Evolutionary conservation across 495 filamentous ascomycete genomes (phyloP), one percentile per base, ranked within the genome.

Genomic region (Penicillium mononematosum): DNA sequence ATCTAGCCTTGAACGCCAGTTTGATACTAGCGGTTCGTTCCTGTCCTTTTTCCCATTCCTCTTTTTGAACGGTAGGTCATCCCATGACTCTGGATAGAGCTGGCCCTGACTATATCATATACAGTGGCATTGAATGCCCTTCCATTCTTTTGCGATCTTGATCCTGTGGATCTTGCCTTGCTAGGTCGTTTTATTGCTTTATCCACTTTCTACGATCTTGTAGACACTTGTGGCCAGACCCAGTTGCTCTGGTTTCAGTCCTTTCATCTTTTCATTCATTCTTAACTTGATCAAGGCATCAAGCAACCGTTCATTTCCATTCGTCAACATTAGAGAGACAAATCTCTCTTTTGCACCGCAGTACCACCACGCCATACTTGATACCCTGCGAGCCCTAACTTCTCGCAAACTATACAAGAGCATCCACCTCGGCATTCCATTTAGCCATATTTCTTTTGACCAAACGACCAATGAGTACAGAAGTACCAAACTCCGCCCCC

Each of bases 51-150:
- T 55, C 7, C 31, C 11, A 34, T 4, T n/a, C 10, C 31, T 14
- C 5, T 24, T 36, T 38, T 50, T 53, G 17, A 46, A 38, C 7
- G 50, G 50, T 17, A 29, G 12, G 32, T 24, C 22, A 45, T 36
- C 39, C 2, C 31, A 45, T 14, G 42, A 32, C 17, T 48, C 0
- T 12, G 17, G 12, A n/a, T 27, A 25, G 10, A 47, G 10, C 36
- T 58, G 36, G 53, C 46, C 24, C 48, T 56, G 53, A 53, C 47
- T 11, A 39, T 42, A 39, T 42, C 8, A 12, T 48, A 38, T 27
- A 55, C 54, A 69, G 63, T 64, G 73, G 70, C 69, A 73, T 75
- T 76, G 73, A 76, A 55, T 73, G 71, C 66, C 68, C 34, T 65
- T 69, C 16, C 64, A 60, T 64, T 66, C 61, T 34, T 72, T 68